Base-by-base conservation (phyloP, 2,329 filamentous ascomycete genomes). In the Cadophora luteo-olivacea region DNA sequence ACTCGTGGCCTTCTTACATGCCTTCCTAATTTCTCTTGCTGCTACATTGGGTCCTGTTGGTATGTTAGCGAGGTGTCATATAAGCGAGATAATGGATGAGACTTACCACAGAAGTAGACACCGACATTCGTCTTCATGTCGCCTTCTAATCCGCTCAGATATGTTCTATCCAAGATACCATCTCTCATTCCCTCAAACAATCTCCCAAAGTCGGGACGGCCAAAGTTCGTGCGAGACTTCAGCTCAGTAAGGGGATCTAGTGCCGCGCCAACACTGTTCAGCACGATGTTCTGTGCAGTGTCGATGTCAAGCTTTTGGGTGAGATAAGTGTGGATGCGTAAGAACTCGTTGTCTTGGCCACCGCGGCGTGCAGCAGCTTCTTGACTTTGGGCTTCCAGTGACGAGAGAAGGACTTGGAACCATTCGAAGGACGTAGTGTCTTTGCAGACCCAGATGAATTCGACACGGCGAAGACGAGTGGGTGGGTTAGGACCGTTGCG, bases 401-500 rank as follows among this genome's bases (percentile, higher is more conserved):
- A 97, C 0, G 92, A 92, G 19, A 99, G 87, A 0, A 99, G 89
- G 1, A 92, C 94, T 79, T 99, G 96, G 85, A 99, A 98, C 96
- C 96, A 99, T 82, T 98, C 96, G 77, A 99, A 99, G 0, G 94
- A 97, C 41, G 88, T 92, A 0, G 94, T 97, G 77, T 97, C 94
- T 80, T 92, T 96, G 86, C 95, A 97, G 63, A 98, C 91, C 96
- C 96, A 99, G 83, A 99, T 97, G 81, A 99, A 99, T 80, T 99
- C 96, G 38, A 99, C 95, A 79, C 96, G 91, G 69, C 94, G 92
- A 58, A 99, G 90, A 77, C 95, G 92, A 61, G 88, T 89, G 1
- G 95, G 94, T 29, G 94, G 93, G 83, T 97, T 96, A 8, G 95
- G 94, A 19, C 91, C 89, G 72, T 96, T 91, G 71, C 96, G 93